Base-by-base conservation (phyloP, 306 rosid species). In the Quercus dentata region DNA sequence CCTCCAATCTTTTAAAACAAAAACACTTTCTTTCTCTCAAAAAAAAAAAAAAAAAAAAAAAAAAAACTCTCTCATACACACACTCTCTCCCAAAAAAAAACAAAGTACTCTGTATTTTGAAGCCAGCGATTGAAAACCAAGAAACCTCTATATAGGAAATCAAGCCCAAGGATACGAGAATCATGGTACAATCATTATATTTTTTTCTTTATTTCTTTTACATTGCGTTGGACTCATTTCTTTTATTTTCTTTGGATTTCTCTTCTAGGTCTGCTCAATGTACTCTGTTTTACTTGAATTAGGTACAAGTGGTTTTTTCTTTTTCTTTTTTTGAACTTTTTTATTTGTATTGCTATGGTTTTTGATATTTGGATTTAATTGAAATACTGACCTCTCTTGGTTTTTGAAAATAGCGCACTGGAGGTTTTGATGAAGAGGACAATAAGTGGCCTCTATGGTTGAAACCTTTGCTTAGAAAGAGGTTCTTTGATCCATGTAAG, bases 381-480 rank as follows among this genome's bases (percentile, higher is more conserved):
- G n/a, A 38, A 33, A 51, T 44, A n/a, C 8, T 77, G 7, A 2
- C 17, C 58, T 62, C 2, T 6, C 5, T 78, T 74, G 55, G 2
- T 58, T 81, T 75, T 82, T 64, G 2, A 41, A 44, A 44, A 73
- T 51, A 95, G 97, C 97, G 98, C 75, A 96, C 92, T 76, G 93
- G 97, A 74, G 96, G 97, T 2, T 97, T 91, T 63, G 97, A 88
- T 25, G 99, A 93, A 5, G 95, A 92, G 61, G 97, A 91, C 67
- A 84, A 83, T 49, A 86, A 92, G 86, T 96, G 99, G 99, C 99
- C 99, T 30, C 99, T 98, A 76, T 96, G 99, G 99, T 83, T 96
- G 91, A 91, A 90, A 75, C 98, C 99, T 71, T 84, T 96, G 49
- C 91, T 96, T 1, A 81, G 62, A 63, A 98, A 96, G 79, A 85